A percentile compares a stretch with the other conserved stretches of the same genome.
phyloP scores from a whole-genome alignment of 306 rosid species.

The Amphicarpaea edgeworthii region DNA sequence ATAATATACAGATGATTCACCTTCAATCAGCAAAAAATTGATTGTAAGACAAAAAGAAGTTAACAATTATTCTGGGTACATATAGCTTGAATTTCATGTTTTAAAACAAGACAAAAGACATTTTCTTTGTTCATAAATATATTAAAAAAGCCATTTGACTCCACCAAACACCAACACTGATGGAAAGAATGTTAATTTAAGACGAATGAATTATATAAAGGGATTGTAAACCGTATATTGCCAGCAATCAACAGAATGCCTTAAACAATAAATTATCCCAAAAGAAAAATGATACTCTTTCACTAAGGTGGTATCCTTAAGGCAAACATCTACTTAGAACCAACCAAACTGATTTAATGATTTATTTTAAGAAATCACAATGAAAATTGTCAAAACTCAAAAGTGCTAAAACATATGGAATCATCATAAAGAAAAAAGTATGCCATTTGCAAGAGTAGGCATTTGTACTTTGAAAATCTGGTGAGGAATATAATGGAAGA shows the following conservation, averaged over 20 bases:
- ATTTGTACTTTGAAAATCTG: not conserved
- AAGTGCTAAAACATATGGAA: not conserved
- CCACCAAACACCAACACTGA: constrained; percentile 7
- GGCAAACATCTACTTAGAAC: constrained; percentile 21
- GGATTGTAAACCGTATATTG: not conserved
- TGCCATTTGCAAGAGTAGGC: constrained; percentile 17
- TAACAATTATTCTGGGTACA: constrained; percentile 2
- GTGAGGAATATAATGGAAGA: constrained; percentile 13
- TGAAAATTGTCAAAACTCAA: constrained; percentile 22
- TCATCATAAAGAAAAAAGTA: constrained; percentile 5
- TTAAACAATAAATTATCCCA: not conserved
- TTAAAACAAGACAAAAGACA: constrained; percentile 14
- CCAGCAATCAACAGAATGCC: constrained; percentile 5
- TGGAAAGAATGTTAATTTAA: constrained; percentile 31
- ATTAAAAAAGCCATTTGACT: constrained; percentile 15
- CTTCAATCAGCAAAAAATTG: not conserved
- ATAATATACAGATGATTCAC: constrained; percentile 5
- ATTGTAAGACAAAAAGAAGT: not conserved
- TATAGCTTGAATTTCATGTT: constrained; percentile 3
- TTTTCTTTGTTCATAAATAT: constrained; percentile 15
- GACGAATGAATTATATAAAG: constrained; percentile 1
- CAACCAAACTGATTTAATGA: not conserved
- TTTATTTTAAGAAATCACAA: not conserved
- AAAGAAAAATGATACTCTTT: not conserved
- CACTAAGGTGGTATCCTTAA: constrained; percentile 7